Evolutionary conservation across 2,329 filamentous ascomycete genomes (phyloP).

Genomic region (Aspergillus terreus): DNA sequence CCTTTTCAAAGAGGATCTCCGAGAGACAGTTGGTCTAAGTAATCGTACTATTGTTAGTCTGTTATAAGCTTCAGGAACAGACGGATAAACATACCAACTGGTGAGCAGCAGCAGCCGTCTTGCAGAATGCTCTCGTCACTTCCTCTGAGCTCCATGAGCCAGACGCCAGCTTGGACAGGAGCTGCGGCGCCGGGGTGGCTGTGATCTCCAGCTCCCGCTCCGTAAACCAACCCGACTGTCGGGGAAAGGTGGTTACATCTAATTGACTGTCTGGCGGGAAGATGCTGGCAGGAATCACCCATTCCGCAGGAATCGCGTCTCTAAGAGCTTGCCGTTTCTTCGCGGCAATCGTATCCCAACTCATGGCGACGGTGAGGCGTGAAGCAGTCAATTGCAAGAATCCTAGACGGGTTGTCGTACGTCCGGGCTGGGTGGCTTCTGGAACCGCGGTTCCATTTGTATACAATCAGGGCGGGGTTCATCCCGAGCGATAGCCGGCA

Average conservation of each 20-base stretch:
- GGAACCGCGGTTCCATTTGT: no score
- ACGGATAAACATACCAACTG: conserved; percentile 43
- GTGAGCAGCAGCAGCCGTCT: conserved; percentile 53
- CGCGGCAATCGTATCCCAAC: conserved; percentile 44
- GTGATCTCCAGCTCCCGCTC: conserved; percentile 50
- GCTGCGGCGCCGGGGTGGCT: conserved; percentile 29
- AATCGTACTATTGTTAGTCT: background rate
- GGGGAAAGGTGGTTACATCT: conserved; percentile 56
- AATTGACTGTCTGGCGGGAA: conserved; percentile 53
- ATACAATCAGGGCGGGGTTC: background rate
- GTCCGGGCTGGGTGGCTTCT: no score
- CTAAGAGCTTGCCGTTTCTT: conserved; percentile 43
- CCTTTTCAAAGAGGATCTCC: conserved; percentile 54
- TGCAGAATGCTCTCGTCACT: conserved; percentile 53
- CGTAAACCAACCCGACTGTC: conserved; percentile 57
- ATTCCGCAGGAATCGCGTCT: conserved; percentile 55
- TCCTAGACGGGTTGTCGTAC: no score
- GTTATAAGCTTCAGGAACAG: no score
- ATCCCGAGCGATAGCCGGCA: background rate
- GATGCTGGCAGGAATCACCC: conserved; percentile 52
- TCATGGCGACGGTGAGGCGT: background rate
- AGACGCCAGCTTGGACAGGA: conserved; percentile 30
- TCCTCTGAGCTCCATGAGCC: conserved; percentile 49
- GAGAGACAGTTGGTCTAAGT: conserved; percentile 57
- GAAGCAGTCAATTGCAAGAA: background rate